Conservation (phyloP, 2,329 filamentous ascomycete genomes). For the Zarea fungicola region DNA sequence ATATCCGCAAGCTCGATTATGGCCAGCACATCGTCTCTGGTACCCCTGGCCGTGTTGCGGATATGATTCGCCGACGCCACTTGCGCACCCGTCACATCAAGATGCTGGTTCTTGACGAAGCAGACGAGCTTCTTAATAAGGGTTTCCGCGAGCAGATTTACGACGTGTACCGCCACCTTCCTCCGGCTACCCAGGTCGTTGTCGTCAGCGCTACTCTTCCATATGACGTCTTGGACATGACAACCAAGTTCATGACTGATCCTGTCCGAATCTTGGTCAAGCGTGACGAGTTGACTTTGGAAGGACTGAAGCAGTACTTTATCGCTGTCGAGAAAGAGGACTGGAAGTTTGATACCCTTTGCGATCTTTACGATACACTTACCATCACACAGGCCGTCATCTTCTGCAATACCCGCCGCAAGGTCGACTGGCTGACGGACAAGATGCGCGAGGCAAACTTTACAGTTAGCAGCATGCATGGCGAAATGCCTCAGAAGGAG, state of each 20-base stretch:
- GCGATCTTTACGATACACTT: slow-evolving; percentile 96
- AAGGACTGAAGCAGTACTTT: slow-evolving; percentile 98
- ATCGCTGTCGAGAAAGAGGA: slow-evolving; percentile 99
- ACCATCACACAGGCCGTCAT: slow-evolving; percentile 99
- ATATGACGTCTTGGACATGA: slow-evolving; percentile 98
- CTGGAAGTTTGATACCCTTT: slow-evolving; percentile 99
- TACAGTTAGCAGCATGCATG: slow-evolving; percentile 97
- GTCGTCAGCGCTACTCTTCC: slow-evolving; percentile 95
- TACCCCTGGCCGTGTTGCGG: slow-evolving; percentile 85
- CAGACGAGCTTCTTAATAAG: slow-evolving; percentile 70
- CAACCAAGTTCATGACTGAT: slow-evolving; percentile 99
- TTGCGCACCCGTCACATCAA: slow-evolving; percentile 58
- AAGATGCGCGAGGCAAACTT: slow-evolving; percentile 99
- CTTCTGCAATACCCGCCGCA: slow-evolving; percentile 97
- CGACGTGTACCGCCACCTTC: slow-evolving; percentile 95
- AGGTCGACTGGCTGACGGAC: slow-evolving; percentile 99
- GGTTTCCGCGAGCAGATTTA: slow-evolving; percentile 99
- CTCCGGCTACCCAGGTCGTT: slow-evolving; percentile 95
- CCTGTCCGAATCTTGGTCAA: slow-evolving; percentile 95
- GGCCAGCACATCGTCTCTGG: slow-evolving; percentile 97
- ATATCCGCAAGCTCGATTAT: slow-evolving; percentile 95
- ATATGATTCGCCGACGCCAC: slow-evolving; percentile 56
- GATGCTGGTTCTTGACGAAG: slow-evolving; percentile 59
- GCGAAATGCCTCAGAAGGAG: slow-evolving; percentile 98
- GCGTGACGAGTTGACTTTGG: slow-evolving; percentile 95